phyloP scores from a whole-genome alignment of 2,329 filamentous ascomycete species.

The Diaporthe australafricana region DNA sequence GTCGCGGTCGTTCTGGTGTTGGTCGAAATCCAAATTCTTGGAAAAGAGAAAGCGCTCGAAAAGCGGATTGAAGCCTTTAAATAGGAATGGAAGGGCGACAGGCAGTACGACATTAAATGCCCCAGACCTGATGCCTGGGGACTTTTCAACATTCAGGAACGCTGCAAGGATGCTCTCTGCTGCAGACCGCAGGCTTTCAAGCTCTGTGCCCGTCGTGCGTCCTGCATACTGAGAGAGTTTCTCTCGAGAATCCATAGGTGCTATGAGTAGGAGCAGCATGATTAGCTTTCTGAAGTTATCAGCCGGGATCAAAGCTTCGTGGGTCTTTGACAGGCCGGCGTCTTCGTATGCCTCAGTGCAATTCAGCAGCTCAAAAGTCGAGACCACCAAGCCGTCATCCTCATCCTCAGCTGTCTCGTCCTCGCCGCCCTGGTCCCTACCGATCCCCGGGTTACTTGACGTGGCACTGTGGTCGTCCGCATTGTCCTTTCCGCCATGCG shows the following conservation, averaged over 20 bases:
- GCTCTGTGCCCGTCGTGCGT: constrained; percentile 65
- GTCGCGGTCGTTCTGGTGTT: constrained; percentile 51
- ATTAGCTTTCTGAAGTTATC: constrained; percentile 79
- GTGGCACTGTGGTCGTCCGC: constrained; percentile 25
- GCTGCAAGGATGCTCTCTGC: constrained; percentile 75
- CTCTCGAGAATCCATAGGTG: constrained; percentile 74
- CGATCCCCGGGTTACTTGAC: constrained; percentile 54
- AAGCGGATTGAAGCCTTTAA: constrained; percentile 74
- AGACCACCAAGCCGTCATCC: constrained; percentile 74
- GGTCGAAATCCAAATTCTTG: constrained; percentile 74
- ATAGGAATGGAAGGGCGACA: constrained; percentile 72
- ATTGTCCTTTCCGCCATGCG: constrained; percentile 42
- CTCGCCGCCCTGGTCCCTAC: constrained; percentile 57
- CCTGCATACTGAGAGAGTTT: constrained; percentile 70
- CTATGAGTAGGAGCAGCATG: constrained; percentile 75
- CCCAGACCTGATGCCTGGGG: constrained; percentile 70
- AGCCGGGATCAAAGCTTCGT: constrained; percentile 77
- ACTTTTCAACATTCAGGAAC: constrained; percentile 74
- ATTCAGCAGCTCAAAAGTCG: constrained; percentile 76
- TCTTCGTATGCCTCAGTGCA: constrained; percentile 70
- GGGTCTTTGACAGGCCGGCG: constrained; percentile 61
- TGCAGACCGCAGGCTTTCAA: constrained; percentile 69
- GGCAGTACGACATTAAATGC: constrained; percentile 72
- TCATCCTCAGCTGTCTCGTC: constrained; percentile 54
- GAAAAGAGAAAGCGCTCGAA: constrained; percentile 84